Base-by-base conservation (phyloP, 176 grass and related monocot genomes). In the Thinopyrum elongatum region DNA sequence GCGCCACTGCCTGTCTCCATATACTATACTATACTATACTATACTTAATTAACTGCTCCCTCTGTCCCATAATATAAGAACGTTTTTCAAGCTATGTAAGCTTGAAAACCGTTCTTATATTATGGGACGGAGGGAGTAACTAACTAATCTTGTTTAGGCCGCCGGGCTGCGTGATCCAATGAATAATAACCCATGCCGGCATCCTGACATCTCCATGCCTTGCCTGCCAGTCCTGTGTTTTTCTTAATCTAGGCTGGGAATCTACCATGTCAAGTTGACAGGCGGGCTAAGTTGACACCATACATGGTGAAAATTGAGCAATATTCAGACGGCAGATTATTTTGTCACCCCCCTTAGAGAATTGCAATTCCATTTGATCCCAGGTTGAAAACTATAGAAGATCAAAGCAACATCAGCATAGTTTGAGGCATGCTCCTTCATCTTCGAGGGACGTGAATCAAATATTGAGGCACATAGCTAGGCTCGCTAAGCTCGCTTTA, bases 191-290 rank as follows among this genome's bases (percentile, higher is more conserved):
- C 78, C 71, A 86, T 57, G 26, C 66, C 64, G 64, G 64, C 83
- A 65, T 83, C 72, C 77, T 82, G 72, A 62, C 47, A 86, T 77
- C 35, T 85, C 76, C 75, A 85, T 85, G 82, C 53, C 53, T 58
- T 58, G 7, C 19, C 21, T 46, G 70, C n/a, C 44, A 17, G 16
- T 19, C 7, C 0, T 29, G 72, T 75, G 8, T 51, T 29, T 12
- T 44, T 53, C 49, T 51, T 51, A 58, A 58, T 51, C 25, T 51
- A 74, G 72, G 57, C 70, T 34, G 35, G 10, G 39, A 71, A 42
- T 26, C 7, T 17, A 62, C 19, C n/a, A 25, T 73, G n/a, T 7
- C 70, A 27, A 74, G 70, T 74, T 74, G 39, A 34, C 29, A 34
- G 9, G 29, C 29, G 17, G 29, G 65, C 27, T 58, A 22, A 58